A percentile compares a stretch with the other conserved stretches of the same genome.
Evolutionary conservation across 441 rosid genomes (phyloP).

Genomic region (Populus trichocarpa): DNA sequence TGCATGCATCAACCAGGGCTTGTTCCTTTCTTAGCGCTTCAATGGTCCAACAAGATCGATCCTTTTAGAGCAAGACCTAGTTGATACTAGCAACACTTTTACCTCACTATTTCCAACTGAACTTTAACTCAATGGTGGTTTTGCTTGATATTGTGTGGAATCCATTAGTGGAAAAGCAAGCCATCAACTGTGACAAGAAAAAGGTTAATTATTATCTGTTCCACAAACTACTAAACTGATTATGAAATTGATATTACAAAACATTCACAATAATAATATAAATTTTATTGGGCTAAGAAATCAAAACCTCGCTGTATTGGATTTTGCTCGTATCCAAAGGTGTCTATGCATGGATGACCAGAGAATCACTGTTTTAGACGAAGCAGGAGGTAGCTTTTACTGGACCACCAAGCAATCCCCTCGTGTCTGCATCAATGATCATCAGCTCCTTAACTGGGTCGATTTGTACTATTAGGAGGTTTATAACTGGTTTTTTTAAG

Average conservation of each 20-base stretch:
- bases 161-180: constrained; percentile 57
- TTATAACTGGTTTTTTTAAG: no score
- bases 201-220: background rate
- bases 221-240: background rate
- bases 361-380: constrained; percentile 85
- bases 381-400: constrained; percentile 71
- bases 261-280: background rate
- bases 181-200: constrained; percentile 48
- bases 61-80: constrained; percentile 48
- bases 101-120: background rate
- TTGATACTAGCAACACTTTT: background rate
- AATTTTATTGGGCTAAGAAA: background rate
- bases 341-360: constrained; percentile 87
- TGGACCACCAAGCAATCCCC: constrained; percentile 73
- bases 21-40: constrained; percentile 22
- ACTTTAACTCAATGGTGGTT: constrained; percentile 44
- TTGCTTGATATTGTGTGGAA: constrained; percentile 32
- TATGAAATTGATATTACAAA: background rate
- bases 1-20: constrained; percentile 53
- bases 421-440: constrained; percentile 54
- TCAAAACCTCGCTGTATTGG: constrained; percentile 74
- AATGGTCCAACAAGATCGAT: constrained; percentile 63
- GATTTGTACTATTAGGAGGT: no score
- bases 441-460: no score
- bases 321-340: constrained; percentile 93